Base-by-base conservation (phyloP, 805 yeast genomes). In the Wickerhamiella vanderwaltii region DNA sequence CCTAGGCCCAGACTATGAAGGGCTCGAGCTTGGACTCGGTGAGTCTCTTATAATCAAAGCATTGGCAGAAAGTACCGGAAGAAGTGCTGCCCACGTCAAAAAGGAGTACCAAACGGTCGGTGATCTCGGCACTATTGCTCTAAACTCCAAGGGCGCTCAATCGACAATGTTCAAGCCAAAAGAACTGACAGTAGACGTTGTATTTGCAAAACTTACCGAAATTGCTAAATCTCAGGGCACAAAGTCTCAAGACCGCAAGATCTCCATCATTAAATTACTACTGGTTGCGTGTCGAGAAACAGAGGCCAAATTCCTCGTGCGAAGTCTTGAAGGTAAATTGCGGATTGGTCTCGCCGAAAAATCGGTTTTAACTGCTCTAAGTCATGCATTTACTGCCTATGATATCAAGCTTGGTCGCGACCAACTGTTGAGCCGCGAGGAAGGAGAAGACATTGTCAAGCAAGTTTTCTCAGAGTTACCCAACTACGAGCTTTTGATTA, bases 1-100 rank as follows among this genome's bases (percentile, higher is more conserved):
- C 46, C 63, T 87, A 7, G 95, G 96, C 0, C 98, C 98, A 0
- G 98, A 91, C 58, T 91, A 91, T 56, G 95, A 85, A 56, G 96
- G 93, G 23, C 64, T 88, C 44, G 98, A 91, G 55, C 66, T 91
- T 19, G 98, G 98, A 0, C 68, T 91, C 2, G 98, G 98, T 13
- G 98, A 91, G 59, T 77, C 93, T 2, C 57, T 91, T 9, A 64
- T 91, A 20, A 75, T 87, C 53, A 91, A 87, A 54, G 91, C 97
- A 0, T 74, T 91, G 30, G 76, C 86, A 26, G 94, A 83, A 54
- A 75, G 94, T 38, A 87, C 94, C 13, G 98, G 98, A 1, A 68
- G 94, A 43, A 70, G 87, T 0, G 50, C 74, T 1, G 64, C 75
- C 2, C 83, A 78, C 46, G 72, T 91, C 41, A 86, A 76, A 56